These are phyloP conservation scores for Metschnikowia amazonensis DNA, from an alignment of 805 yeast species.

Conservation along the genomic window DNA sequence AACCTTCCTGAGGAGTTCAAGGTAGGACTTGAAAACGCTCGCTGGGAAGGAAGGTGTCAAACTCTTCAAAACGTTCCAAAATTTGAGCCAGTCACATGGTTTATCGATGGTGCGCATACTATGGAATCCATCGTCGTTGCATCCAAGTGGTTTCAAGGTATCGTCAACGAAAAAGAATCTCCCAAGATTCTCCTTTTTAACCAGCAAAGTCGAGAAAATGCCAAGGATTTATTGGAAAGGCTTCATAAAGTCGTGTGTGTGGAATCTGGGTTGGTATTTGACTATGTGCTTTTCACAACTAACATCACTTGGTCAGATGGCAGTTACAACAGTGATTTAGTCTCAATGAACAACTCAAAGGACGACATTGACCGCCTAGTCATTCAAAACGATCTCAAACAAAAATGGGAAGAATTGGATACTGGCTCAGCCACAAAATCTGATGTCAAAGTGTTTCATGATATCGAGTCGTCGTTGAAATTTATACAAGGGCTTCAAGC, in stretches of 20 bases:
- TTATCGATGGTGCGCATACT: constrained; percentile 94
- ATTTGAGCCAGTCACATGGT: constrained; percentile 59
- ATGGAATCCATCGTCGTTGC: constrained; percentile 82
- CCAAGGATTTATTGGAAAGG: constrained; percentile 54
- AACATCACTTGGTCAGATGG: constrained; percentile 91
- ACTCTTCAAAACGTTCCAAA: constrained; percentile 45
- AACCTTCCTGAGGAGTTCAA: constrained; percentile 48
- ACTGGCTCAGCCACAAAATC: constrained; percentile 26
- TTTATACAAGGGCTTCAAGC: constrained; percentile 46
- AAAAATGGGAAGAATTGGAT: constrained; percentile 61
- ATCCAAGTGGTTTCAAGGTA: constrained; percentile 64
- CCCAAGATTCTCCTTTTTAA: constrained; percentile 72
- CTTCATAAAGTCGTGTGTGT: constrained; percentile 44
- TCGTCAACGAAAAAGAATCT: constrained; percentile 12
- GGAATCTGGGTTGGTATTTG: constrained; percentile 48
- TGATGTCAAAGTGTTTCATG: constrained; percentile 52
- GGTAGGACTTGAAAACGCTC: constrained; percentile 60
- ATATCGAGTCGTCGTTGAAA: constrained; percentile 70
- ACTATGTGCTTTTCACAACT: constrained; percentile 80
- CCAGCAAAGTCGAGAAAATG: constrained; percentile 87
- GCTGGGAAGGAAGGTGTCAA: constrained; percentile 98
- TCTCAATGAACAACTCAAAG: constrained; percentile 78
- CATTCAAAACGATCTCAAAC: constrained; percentile 74
- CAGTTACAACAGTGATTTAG: constrained; percentile 71
- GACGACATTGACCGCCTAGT: constrained; percentile 73